These are phyloP conservation scores for Bathelium albidoporum DNA, from an alignment of 495 filamentous ascomycete genomes.

Conservation along the genomic window DNA sequence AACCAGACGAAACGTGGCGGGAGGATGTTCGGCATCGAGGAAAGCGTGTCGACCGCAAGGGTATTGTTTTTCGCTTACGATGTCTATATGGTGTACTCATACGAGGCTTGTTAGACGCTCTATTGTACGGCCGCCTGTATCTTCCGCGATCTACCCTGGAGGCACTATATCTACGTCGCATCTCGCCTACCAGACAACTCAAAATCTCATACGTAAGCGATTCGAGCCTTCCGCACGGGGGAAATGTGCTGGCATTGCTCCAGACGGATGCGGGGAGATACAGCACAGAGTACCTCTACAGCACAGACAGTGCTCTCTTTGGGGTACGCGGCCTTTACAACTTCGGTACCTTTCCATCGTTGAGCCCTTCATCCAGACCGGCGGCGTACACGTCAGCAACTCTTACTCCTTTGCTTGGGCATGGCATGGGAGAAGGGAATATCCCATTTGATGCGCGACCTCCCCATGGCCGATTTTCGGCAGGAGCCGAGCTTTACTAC, in stretches of 20 bases:
- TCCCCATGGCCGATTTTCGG: conserved; percentile 31
- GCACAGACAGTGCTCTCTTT: conserved; percentile 80
- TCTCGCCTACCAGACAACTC: conserved; percentile 69
- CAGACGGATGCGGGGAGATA: conserved; percentile 86
- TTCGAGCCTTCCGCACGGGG: conserved; percentile 58
- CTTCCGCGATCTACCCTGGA: conserved; percentile 76
- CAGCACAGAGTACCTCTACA: conserved; percentile 82
- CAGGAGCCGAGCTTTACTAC: conserved; percentile 90
- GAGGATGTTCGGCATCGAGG: conserved; percentile 44
- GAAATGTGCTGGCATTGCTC: conserved; percentile 64
- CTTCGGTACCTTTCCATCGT: conserved; percentile 68
- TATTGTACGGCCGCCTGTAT: conserved; percentile 85
- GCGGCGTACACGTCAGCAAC: conserved; percentile 11
- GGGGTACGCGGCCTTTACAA: conserved; percentile 88
- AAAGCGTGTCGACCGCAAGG: conserved; percentile 32
- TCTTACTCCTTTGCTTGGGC: conserved; percentile 6
- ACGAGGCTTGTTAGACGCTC: conserved; percentile 38
- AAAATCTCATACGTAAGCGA: conserved; percentile 77
- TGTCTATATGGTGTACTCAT: background rate
- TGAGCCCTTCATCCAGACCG: conserved; percentile 11
- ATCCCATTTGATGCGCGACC: conserved; percentile 1
- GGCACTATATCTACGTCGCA: conserved; percentile 71
- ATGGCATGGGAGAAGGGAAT: background rate
- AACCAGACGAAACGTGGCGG: conserved; percentile 37
- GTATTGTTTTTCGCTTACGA: conserved; percentile 14